Conservation (phyloP, 306 rosid genomes). For the Mimosa pudica region DNA sequence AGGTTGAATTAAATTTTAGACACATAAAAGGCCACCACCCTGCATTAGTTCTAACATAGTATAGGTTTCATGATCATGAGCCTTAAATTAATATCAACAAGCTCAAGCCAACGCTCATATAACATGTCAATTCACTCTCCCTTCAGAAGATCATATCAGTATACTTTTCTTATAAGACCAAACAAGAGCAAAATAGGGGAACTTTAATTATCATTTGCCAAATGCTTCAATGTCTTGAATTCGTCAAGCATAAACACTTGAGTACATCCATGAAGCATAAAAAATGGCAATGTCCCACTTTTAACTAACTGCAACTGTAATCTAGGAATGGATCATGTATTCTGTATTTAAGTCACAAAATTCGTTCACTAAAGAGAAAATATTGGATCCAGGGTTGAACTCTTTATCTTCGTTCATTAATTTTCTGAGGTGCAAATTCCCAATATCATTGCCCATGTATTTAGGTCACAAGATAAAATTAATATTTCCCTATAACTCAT, state of each 20-base stretch:
- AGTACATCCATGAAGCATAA: conserved; percentile 24
- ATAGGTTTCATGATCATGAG: conserved; percentile 12
- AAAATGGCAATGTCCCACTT: background rate
- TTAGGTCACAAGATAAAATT: no score
- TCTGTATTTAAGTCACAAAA: conserved; percentile 4
- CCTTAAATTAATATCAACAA: conserved; percentile 6
- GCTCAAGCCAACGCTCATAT: background rate
- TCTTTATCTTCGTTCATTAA: conserved; percentile 10
- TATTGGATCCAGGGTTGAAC: background rate
- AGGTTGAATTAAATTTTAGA: conserved; percentile 16
- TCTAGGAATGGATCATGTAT: conserved; percentile 4
- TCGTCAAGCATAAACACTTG: conserved; percentile 26
- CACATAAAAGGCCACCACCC: background rate
- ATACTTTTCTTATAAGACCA: background rate
- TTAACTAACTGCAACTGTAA: conserved; percentile 2
- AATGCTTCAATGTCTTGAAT: background rate
- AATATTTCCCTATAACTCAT: background rate
- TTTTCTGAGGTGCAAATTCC: background rate
- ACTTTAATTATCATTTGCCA: conserved; percentile 15
- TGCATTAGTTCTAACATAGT: conserved; percentile 6
- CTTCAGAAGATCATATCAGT: conserved; percentile 14
- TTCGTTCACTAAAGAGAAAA: background rate
- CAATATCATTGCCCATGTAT: background rate
- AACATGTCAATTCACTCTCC: background rate
- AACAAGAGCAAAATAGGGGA: background rate